Evolutionary conservation across 2,329 filamentous ascomycete species (phyloP).

Genomic region (Ceratocystis variospora): DNA sequence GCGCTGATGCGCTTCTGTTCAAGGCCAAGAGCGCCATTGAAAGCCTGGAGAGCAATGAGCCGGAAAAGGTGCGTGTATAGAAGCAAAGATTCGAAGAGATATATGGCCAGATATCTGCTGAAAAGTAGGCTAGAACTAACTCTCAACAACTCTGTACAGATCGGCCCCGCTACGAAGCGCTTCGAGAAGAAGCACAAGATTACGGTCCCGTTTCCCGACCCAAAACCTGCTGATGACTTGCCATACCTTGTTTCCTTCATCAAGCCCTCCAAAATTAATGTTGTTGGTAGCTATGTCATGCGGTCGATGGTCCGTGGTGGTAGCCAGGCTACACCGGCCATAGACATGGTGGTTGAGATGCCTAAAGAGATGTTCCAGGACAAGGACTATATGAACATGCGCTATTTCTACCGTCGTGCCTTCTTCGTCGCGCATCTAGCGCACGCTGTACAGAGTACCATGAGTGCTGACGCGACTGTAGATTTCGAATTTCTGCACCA

Average conservation of each 20-base stretch:
- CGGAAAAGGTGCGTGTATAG: conserved; percentile 31
- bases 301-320: conserved; percentile 58
- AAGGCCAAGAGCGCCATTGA: conserved; percentile 41
- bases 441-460: conserved; percentile 47
- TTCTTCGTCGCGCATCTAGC: conserved; percentile 81
- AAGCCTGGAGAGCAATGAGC: conserved; percentile 35
- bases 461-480: conserved; percentile 34
- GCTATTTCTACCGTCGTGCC: conserved; percentile 88
- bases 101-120: background rate
- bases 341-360: conserved; percentile 84
- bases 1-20: conserved; percentile 37
- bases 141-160: conserved; percentile 31
- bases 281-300: conserved; percentile 74
- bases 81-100: background rate
- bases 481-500: conserved; percentile 56
- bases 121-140: background rate
- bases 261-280: conserved; percentile 65
- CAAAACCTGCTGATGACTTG: conserved; percentile 57
- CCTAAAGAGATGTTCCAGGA: conserved; percentile 69
- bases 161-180: conserved; percentile 52
- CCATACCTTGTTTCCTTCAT: conserved; percentile 72
- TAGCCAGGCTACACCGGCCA: conserved; percentile 37
- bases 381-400: conserved; percentile 84
- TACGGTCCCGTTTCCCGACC: conserved; percentile 72
- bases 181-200: conserved; percentile 56